Percentiles rank a stretch among this genome's conserved stretches.
These are phyloP conservation scores for Leccinum subspadiceum DNA, from an alignment of 1,284 basidiomycete genomes.

Conservation along the genomic window DNA sequence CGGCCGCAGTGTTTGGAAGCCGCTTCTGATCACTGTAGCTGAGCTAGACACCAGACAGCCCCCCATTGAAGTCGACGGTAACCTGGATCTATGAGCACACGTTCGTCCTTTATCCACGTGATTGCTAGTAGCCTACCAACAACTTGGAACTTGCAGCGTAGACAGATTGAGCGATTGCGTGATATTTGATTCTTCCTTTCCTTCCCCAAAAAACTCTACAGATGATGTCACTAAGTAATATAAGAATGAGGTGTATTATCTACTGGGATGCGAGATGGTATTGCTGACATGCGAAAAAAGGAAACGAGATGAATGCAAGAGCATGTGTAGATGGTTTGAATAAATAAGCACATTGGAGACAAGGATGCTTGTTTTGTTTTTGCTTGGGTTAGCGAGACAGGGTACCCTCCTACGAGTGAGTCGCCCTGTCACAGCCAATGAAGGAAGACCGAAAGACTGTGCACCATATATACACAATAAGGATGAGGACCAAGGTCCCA, in stretches of 20 bases:
- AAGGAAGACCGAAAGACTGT: slow-evolving; percentile 3
- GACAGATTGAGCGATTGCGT: neutral
- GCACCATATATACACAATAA: slow-evolving; percentile 29
- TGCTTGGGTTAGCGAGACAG: neutral
- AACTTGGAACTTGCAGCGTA: neutral
- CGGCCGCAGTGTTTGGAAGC: neutral
- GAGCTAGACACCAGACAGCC: neutral
- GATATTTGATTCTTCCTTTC: slow-evolving; percentile 24
- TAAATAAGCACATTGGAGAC: slow-evolving; percentile 10
- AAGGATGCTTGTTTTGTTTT: neutral
- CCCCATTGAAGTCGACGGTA: neutral
- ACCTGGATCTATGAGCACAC: neutral
- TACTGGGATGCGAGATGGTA: slow-evolving; percentile 22
- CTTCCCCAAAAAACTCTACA: slow-evolving; percentile 23
- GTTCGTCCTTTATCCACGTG: neutral
- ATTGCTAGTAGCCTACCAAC: neutral
- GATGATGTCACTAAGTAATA: slow-evolving; percentile 24
- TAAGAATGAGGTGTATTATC: slow-evolving; percentile 24
- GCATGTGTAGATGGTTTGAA: neutral
- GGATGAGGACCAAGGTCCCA: slow-evolving; percentile 6
- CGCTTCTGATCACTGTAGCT: neutral
- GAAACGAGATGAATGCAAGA: slow-evolving; percentile 8
- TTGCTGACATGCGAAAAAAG: slow-evolving; percentile 14
- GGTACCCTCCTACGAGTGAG: slow-evolving; percentile 9
- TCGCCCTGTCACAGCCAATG: slow-evolving; percentile 1